Evolutionary conservation across 1,284 basidiomycete species (phyloP), one percentile per base, ranked within the genome.

Genomic region (Meira miltonrushii): DNA sequence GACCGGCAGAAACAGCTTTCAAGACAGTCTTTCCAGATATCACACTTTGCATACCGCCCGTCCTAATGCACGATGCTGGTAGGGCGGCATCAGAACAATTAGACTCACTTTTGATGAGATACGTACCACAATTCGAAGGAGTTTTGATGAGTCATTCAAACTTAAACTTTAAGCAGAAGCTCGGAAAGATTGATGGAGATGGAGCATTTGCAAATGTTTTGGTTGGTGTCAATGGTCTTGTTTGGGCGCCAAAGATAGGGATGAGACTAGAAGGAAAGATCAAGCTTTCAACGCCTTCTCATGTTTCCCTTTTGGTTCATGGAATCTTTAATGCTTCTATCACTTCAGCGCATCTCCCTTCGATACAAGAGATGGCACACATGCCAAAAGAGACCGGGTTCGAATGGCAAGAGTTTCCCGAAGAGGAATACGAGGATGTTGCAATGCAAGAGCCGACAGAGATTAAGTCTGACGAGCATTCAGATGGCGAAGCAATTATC

Each of bases 301-400:
- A 97, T 74, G 84, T 98, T 57, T 92, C 92, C 0, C 82, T 98
- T 11, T 87, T 98, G 55, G 83, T 96, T 4, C 90, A 95, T 72
- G 87, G 88, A 57, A 94, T 91, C 7, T 98, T 98, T 83, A 98
- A 98, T 79, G 90, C 92, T 13, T 93, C 92, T 8, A 96, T 98
- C 78, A 91, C 92, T 0, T 86, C 90, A 57, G 85, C 90, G 72
- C 94, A 98, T 79, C 90, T 98, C 7, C 72, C 90, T 87, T 2
- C 82, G 79, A 21, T 39, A 10, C 12, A 13, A 12, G 39, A 41
- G 4, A 12, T 33, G 17, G 12, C 28, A 38, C 23, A 17, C 11
- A 53, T n/a, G 12, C 12, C 17, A 9, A 55, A 58, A 21, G 39
- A 41, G 6, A 38, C 19, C 10, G 23, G 12, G 4, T 86, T 88